Evolutionary conservation across 2,329 filamentous ascomycete species (phyloP), one percentile per base, ranked within the genome.

Genomic region (Colletotrichum orbiculare): DNA sequence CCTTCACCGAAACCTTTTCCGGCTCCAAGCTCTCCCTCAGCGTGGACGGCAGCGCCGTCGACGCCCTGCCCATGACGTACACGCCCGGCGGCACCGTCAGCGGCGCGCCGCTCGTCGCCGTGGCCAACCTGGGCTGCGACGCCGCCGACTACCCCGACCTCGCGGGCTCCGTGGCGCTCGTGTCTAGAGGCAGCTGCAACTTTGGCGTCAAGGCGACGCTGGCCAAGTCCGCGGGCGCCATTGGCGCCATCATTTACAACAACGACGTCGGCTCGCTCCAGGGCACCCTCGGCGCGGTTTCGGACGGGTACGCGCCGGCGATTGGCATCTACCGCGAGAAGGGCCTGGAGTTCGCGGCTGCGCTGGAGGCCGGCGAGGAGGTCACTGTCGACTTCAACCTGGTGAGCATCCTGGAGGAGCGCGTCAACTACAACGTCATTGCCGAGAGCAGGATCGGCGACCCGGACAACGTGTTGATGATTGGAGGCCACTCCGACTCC

Each of bases 171-270:
- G 83, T 91, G 49, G 89, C 87, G 6, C 78, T 91, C 25, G 81
- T 91, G 58, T 80, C 80, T 6, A 84, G 89, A 69, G 89, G 89
- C 60, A 76, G 70, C 2, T 91, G 89, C 72, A 69, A 81, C 13
- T 91, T 91, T 61, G 82, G 79, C 8, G 70, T 80, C 25, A 91
- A 91, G 78, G 81, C 86, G 7, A 74, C 80, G 42, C 76, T 83
- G 15, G 89, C 88, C 33, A 84, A 83, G 63, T 71, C 74, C 0
- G 87, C 88, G 2, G 86, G 88, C 15, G 89, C 89, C 1, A 73
- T 74, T 0, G 89, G 78, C 1, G 83, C 82, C 1, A 71, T 91
- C 57, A 79, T 91, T 64, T 90, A 89, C 76, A 90, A 91, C 79
- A 90, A 90, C 65, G 82, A 78, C 4, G 74, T 80, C 0, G 87